Evolutionary conservation across 805 yeast genomes (phyloP).

Genomic region (Myxozyma vanderwaltii): DNA sequence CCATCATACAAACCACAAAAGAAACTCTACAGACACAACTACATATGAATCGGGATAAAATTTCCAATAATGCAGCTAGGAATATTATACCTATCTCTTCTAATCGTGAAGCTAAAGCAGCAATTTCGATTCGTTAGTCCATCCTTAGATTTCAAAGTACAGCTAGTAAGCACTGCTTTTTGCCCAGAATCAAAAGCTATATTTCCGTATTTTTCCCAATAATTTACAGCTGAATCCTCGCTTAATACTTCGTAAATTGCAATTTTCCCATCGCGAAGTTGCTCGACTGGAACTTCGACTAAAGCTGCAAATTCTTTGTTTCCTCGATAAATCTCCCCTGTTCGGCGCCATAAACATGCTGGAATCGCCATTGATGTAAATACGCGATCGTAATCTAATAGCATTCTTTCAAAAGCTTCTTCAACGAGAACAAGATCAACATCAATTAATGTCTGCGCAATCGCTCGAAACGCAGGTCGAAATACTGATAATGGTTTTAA

Average conservation of each 20-base stretch:
- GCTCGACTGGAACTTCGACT: conserved; percentile 88
- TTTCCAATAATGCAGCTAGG: conserved; percentile 98
- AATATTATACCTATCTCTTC: conserved; percentile 89
- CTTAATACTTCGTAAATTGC: conserved; percentile 94
- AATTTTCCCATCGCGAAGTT: conserved; percentile 84
- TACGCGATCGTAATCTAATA: conserved; percentile 89
- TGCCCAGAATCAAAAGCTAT: conserved; percentile 95
- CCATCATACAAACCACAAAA: no score
- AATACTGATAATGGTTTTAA: conserved; percentile 81
- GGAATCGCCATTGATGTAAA: conserved; percentile 98
- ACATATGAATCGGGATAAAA: conserved; percentile 68
- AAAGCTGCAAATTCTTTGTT: conserved; percentile 93
- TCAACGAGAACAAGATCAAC: conserved; percentile 90
- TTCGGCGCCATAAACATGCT: conserved; percentile 95
- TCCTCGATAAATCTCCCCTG: conserved; percentile 94
- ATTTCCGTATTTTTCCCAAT: conserved; percentile 97
- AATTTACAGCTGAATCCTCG: conserved; percentile 95
- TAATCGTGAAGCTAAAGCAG: conserved; percentile 89
- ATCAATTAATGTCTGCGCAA: conserved; percentile 85
- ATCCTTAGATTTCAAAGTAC: conserved; percentile 80
- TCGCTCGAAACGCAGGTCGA: conserved; percentile 90
- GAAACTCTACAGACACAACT: no score
- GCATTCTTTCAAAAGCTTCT: conserved; percentile 90
- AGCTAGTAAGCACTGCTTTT: conserved; percentile 90
- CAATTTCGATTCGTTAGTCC: conserved; percentile 80